Evolutionary conservation across 192 early-diverging fungal species (phyloP), one percentile per base, ranked within the genome.

Genomic region (Rhizophagus prolifer): DNA sequence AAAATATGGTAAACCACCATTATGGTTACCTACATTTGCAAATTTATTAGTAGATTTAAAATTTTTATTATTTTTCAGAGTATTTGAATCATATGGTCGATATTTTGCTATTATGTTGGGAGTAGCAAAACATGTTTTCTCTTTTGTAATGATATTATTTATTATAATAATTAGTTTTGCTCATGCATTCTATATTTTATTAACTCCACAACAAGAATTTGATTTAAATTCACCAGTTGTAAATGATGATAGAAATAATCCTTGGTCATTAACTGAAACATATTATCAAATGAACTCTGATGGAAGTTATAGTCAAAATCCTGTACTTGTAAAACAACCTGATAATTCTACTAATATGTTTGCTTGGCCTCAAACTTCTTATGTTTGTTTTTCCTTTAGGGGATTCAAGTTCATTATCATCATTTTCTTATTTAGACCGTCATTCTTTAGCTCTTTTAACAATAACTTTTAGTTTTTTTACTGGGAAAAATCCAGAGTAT

Each of bases 61-160:
- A 44, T 69, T 69, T 34, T 44, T 69, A 44, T 69, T 69, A 1
- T 44, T 69, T 34, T 44, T 69, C 19, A 10, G 66, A 69, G 28
- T 31, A 23, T 69, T 69, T 69, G 66, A 69, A 23, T 69, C 31
- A 31, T 69, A 31, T 69, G 66, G 66, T n/a, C n/a, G 25, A n/a
- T 69, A 69, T 34, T 41, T 69, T 34, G 41, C 66, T 10, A 69
- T 69, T n/a, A 69, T 69, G 13, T 34, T 34, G 12, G 66, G 66
- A 23, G 66, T 69, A 31, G 41, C 41, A 36, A 10, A 34, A 34
- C 25, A 69, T 19, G 31, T 69, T 31, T 69, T 69, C 34, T 69
- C 66, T 10, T 69, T 69, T 34, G 9, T 69, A 44, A 25, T 69
- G 19, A 69, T 69, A 23, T 23, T 69, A n/a, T 25, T 25, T 9